Base-by-base conservation (phyloP, 1,139 yeast species). In the Pichia sp. region DNA sequence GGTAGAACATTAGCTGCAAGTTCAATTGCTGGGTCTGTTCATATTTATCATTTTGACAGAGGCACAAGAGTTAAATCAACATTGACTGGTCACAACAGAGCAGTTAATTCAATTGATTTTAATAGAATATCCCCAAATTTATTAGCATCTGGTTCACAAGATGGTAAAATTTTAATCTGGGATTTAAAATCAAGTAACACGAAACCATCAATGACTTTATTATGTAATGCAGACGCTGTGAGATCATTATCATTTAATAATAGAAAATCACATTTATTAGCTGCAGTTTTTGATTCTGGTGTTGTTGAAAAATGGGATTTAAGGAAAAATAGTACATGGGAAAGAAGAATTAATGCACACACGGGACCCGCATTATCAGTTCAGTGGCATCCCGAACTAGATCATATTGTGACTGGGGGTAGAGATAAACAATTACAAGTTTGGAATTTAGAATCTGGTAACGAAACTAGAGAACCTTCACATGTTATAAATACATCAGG, bases 281-380 rank as follows among this genome's bases (percentile, higher is more conserved):
- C 84, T 1, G 79, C 95, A 0, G 91, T 88, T 2, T 95, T 88
- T 67, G 99, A 95, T 65, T 83, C 91, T 1, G 99, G 99, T 6
- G 80, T 89, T 1, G 75, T 93, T 42, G 83, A 87, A 62, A 83
- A 86, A 59, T 91, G 89, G 81, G 99, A 93, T 67, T 62, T 88
- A 19, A 75, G 99, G 51, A 76, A 75, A 51, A 72, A 77, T 11
- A 61, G 69, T 18, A 75, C 76, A 44, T 79, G 80, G 28, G 97
- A 90, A 59, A 73, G 83, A 48, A 82, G 86, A 56, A 78, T 95
- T 68, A 88, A 86, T 62, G 95, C 96, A 3, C 99, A 93, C 66
- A 80, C 93, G 1, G 96, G 96, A 0, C 95, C 96, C 1, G 98
- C 96, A 0, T 73, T 91, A 25, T 81, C 96, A 1, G 69, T 93